Conservation (phyloP, 345 rosid species). For the Anastatica hierochuntica region DNA sequence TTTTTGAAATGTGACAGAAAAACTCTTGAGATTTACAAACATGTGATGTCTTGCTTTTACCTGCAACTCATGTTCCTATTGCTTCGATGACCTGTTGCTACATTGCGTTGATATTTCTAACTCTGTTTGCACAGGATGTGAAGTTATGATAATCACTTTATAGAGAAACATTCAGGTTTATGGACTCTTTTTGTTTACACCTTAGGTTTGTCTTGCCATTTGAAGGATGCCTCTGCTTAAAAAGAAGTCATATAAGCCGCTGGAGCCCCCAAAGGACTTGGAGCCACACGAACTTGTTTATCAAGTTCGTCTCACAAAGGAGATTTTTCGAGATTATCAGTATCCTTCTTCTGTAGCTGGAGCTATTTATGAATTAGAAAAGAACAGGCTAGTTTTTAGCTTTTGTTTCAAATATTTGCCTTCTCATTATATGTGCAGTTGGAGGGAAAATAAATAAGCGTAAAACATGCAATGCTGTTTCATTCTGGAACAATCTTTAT, state of each 20-base stretch:
- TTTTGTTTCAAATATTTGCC: too few relatives aligned
- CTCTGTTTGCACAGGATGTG: conserved; percentile 2
- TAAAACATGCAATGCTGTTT: neutral
- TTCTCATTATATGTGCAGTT: neutral
- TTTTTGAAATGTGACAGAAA: too few relatives aligned
- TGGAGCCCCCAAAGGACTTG: conserved; percentile 59
- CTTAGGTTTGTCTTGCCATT: conserved; percentile 6
- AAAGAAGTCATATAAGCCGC: conserved; percentile 52
- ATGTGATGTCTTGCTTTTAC: neutral
- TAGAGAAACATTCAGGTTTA: neutral
- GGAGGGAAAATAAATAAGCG: neutral
- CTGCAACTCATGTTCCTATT: neutral
- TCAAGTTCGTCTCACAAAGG: conserved; percentile 93
- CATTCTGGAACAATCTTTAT: neutral
- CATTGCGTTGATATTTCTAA: neutral
- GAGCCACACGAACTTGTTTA: conserved; percentile 62
- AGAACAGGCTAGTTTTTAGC: neutral
- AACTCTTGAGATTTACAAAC: too few relatives aligned
- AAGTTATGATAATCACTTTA: neutral
- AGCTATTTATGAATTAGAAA: neutral
- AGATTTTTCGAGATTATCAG: conserved; percentile 73
- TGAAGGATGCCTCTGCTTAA: conserved; percentile 70
- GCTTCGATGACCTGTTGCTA: neutral
- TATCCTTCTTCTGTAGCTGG: conserved; percentile 43
- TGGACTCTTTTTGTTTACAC: neutral